Conservation (phyloP, 2,329 filamentous ascomycete species). For the Aspergillus ruber region DNA sequence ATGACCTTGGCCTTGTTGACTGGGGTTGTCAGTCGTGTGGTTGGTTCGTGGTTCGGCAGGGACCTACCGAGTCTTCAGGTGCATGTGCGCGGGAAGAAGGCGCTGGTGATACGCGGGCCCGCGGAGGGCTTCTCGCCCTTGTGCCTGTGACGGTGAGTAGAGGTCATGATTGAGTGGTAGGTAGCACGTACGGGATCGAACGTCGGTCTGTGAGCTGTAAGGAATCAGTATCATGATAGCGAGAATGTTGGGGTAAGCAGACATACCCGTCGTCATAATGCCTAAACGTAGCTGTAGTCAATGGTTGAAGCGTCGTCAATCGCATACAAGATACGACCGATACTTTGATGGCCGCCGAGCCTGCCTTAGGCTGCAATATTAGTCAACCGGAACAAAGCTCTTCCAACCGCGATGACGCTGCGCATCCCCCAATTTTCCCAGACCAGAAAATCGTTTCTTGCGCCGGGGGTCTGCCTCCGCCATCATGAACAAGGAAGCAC, state of each 20-base stretch:
- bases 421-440: neutral
- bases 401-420: slow-evolving; percentile 14
- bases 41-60: neutral
- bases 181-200: slow-evolving; percentile 72
- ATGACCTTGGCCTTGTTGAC: slow-evolving; percentile 83
- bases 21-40: slow-evolving; percentile 26
- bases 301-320: too few relatives aligned
- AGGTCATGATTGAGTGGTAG: neutral
- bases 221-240: slow-evolving; percentile 18
- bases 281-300: too few relatives aligned
- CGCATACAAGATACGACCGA: too few relatives aligned
- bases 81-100: slow-evolving; percentile 85
- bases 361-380: slow-evolving; percentile 9
- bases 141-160: slow-evolving; percentile 52
- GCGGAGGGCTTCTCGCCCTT: slow-evolving; percentile 88
- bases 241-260: neutral
- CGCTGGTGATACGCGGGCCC: slow-evolving; percentile 95
- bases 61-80: slow-evolving; percentile 73
- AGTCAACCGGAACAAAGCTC: slow-evolving; percentile 8
- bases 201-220: slow-evolving; percentile 72
- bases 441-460: slow-evolving; percentile 8
- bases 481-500: slow-evolving; percentile 83
- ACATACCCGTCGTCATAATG: slow-evolving; percentile 39
- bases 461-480: slow-evolving; percentile 17
- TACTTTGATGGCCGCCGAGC: too few relatives aligned